phyloP scores from a whole-genome alignment of 768 basidiomycete genomes.

The Russula virescens region DNA sequence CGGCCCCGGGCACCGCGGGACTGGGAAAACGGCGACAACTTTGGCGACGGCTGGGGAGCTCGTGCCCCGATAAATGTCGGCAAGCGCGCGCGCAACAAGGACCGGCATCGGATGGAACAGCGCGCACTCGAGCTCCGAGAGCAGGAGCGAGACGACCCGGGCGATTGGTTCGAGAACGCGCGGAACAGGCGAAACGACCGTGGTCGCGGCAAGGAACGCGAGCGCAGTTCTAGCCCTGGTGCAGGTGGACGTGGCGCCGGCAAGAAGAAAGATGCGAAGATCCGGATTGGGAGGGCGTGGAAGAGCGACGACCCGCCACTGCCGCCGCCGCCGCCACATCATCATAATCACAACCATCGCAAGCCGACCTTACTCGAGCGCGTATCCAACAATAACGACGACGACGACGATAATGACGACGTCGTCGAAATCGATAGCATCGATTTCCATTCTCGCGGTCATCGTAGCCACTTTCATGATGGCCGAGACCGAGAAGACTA shows the following conservation, averaged over 20 bases:
- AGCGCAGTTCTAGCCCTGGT: slow-evolving; percentile 31
- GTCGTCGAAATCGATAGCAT: not conserved
- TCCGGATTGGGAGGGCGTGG: slow-evolving; percentile 25
- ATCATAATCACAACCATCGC: no score
- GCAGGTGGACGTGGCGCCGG: slow-evolving; percentile 27
- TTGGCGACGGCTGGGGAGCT: slow-evolving; percentile 43
- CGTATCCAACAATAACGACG: not conserved
- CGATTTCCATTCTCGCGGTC: not conserved
- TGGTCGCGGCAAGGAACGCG: slow-evolving; percentile 27
- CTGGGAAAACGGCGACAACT: slow-evolving; percentile 37
- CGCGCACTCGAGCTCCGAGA: slow-evolving; percentile 40
- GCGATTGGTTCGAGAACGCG: slow-evolving; percentile 60
- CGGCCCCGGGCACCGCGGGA: slow-evolving; percentile 36
- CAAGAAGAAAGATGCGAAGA: slow-evolving; percentile 22
- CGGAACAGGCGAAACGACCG: slow-evolving; percentile 26
- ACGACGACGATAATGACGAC: not conserved
- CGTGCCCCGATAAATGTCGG: slow-evolving; percentile 57
- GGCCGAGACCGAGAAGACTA: not conserved
- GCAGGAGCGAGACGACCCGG: slow-evolving; percentile 49
- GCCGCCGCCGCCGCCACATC: not conserved
- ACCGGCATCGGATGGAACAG: slow-evolving; percentile 49
- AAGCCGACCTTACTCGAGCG: slow-evolving; percentile 17
- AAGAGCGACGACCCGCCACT: slow-evolving; percentile 2
- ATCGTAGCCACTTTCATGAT: not conserved
- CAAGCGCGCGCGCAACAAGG: slow-evolving; percentile 55